Evolutionary conservation across 208 protist genomes (phyloP), one percentile per base, ranked within the genome.

Genomic region (Crithidia thermophila): DNA sequence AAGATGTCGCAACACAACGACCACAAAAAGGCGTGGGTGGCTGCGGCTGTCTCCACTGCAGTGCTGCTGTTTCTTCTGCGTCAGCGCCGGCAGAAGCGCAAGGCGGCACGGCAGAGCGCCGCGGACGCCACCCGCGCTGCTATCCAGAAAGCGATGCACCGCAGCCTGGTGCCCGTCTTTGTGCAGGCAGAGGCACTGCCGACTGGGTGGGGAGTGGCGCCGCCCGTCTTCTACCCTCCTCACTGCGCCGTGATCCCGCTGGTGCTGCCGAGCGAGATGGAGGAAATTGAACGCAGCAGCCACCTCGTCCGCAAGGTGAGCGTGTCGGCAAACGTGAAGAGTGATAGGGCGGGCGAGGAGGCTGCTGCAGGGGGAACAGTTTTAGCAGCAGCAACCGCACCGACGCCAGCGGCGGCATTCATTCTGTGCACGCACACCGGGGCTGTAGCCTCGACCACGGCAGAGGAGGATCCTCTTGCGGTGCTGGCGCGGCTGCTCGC

Each of bases 221-320:
- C 79, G 28, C 74, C 75, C 0, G 63, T 90, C 21, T 84, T 82
- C 71, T 77, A 84, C 51, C 71, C 80, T 20, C 80, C 77, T 16
- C 30, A 68, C 43, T 58, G 69, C 20, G 79, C 80, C 18, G 70
- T 81, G 30, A 64, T 90, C 31, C 75, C 79, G 7, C 37, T 90
- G 36, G 53, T 84, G 27, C 42, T 74, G 49, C 68, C 68, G 25
- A 40, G 67, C 20, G 67, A 65, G 42, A 67, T 74, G 59, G 58
- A 57, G 21, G 50, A 61, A 33, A 27, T 56, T 10, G 68, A 62
- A 20, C 3, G 34, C 3, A 49, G 40, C 55, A 49, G 55, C 39
- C 55, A 61, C 25, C 39, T 46, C 10, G 40, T 61, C 25, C 25
- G 40, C 10, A 61, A 61, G 20, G 55, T 49, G 4, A 49, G 39